These are phyloP conservation scores for Rhizopogon salebrosus DNA, from an alignment of 768 basidiomycete species.

Conservation along the genomic window DNA sequence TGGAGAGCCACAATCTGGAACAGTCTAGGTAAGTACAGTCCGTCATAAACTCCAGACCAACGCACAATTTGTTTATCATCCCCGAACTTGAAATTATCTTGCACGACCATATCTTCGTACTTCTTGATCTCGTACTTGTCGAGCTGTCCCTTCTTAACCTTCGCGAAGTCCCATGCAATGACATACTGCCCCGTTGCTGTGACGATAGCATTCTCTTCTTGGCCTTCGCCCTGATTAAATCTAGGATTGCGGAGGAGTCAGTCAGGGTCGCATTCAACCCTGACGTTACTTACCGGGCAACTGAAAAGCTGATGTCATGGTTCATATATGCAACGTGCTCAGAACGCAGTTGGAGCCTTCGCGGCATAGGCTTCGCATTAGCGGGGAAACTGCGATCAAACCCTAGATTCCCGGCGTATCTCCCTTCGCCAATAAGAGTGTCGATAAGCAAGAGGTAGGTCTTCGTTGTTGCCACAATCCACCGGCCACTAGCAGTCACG, in stretches of 20 bases:
- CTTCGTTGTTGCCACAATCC: slow-evolving; percentile 93
- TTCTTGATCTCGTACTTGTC: slow-evolving; percentile 96
- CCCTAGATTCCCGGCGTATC: slow-evolving; percentile 75
- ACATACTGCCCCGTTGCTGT: slow-evolving; percentile 91
- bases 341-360: slow-evolving; percentile 77
- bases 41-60: neutral
- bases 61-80: slow-evolving; percentile 94
- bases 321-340: slow-evolving; percentile 97
- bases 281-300: slow-evolving; percentile 65
- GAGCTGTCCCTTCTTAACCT: slow-evolving; percentile 87
- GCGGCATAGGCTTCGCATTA: slow-evolving; percentile 86
- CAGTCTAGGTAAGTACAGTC: slow-evolving; percentile 2
- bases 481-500: slow-evolving; percentile 89
- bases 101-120: slow-evolving; percentile 91
- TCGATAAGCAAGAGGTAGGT: slow-evolving; percentile 93
- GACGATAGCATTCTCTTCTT: slow-evolving; percentile 91
- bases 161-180: slow-evolving; percentile 95
- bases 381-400: slow-evolving; percentile 97
- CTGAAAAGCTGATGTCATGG: slow-evolving; percentile 79
- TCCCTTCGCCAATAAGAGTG: slow-evolving; percentile 88
- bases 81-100: slow-evolving; percentile 97
- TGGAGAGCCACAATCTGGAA: slow-evolving; percentile 89
- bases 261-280: slow-evolving; percentile 2
- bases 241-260: slow-evolving; percentile 34
- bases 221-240: slow-evolving; percentile 87